Evolutionary conservation across 1,284 basidiomycete genomes (phyloP), one percentile per base, ranked within the genome.

Genomic region (Mycosarcoma mackinlayi): DNA sequence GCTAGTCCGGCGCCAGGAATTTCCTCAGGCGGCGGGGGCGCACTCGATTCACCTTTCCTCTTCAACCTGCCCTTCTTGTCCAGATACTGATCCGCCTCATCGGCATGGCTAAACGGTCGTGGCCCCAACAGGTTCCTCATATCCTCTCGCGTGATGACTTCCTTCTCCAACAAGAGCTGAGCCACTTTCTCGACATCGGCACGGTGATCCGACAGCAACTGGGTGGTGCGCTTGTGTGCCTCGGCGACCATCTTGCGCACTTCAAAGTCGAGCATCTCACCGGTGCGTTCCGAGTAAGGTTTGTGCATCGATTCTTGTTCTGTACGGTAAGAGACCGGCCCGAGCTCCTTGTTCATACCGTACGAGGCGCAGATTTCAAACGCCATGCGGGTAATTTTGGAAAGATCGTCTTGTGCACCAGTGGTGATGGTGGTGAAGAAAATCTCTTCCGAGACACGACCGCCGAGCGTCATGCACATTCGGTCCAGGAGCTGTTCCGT

Each of bases 401-500:
- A 93, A 51, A 98, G 85, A 81, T 98, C 95, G 80, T 98, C 94
- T 84, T 97, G 93, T 3, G 96, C 96, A 74, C 95, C 95, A 2
- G 95, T 96, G 1, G 96, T 99, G 84, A 98, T 95, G n/a, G 84
- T 76, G 31, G 92, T 93, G 80, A 98, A 99, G 86, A 98, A 97
- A 66, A 98, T 94, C 84, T 98, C 96, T 84, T 98, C 95, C 0
- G 94, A 91, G 3, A 98, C 95, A 64, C 96, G 92, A 3, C 95
- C 95, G 61, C 96, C 95, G n/a, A 99, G 88, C 0, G 95, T 98
- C 93, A 98, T 98, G 85, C 93, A 95, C 86, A 99, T 98, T 58
- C 93, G 88, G 84, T 98, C 95, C 30, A 89, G 83, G 86, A 99
- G 91, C 84, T 98, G 94, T 61, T 95, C 92, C 0, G 93, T 95